phyloP scores from a whole-genome alignment of 2,329 filamentous ascomycete species.

The Neofusicoccum laricinum region DNA sequence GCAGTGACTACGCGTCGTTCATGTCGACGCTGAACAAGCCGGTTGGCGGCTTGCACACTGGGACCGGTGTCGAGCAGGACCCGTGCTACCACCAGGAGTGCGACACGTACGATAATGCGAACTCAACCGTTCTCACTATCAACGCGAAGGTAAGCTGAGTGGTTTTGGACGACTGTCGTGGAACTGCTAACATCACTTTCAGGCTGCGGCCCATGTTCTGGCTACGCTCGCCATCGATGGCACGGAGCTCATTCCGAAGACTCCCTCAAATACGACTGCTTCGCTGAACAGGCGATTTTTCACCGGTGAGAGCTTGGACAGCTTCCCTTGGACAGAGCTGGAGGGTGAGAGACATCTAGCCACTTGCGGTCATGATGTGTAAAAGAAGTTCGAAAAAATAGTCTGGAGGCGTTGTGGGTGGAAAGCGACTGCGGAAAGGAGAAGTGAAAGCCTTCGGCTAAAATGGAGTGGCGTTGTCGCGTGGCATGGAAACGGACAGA shows the following conservation, averaged over 20 bases:
- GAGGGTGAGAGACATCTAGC: conserved; percentile 27
- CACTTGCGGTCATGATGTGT: conserved; percentile 33
- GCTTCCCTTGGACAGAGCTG: conserved; percentile 24
- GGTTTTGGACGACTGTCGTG: no score
- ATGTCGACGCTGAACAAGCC: conserved; percentile 35
- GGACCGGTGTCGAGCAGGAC: conserved; percentile 27
- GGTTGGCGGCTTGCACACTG: conserved; percentile 37
- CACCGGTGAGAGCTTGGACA: conserved; percentile 21
- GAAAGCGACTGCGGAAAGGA: no score
- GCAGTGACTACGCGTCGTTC: conserved; percentile 31
- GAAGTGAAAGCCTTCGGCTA: no score
- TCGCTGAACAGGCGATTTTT: conserved; percentile 26
- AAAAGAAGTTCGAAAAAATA: background rate
- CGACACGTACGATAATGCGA: conserved; percentile 33
- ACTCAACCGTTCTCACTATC: conserved; percentile 29
- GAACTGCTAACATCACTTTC: background rate
- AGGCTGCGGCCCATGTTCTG: conserved; percentile 34
- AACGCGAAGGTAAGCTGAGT: conserved; percentile 28
- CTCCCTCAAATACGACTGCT: conserved; percentile 31
- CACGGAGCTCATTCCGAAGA: conserved; percentile 34
- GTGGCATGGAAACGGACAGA: no score
- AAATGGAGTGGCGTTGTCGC: no score
- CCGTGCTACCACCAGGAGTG: conserved; percentile 38
- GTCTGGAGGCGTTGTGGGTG: no score
- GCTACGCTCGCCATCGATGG: conserved; percentile 31